Conservation (phyloP, 2,329 filamentous ascomycete genomes). For the Phoma sp. region DNA sequence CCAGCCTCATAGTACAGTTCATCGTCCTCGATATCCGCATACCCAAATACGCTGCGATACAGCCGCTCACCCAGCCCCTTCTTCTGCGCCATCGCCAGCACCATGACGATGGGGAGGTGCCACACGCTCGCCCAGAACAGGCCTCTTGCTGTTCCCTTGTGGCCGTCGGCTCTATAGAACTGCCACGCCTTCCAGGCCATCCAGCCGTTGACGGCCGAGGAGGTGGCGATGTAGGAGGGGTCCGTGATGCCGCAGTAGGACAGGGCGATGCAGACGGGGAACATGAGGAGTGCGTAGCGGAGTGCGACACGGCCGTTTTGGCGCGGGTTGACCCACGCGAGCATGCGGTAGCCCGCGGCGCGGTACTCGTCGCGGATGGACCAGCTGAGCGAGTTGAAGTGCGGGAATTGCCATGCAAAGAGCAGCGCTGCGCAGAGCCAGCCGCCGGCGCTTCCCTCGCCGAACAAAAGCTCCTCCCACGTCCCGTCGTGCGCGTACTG, state of each 20-base stretch:
- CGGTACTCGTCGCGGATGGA: conserved; percentile 89
- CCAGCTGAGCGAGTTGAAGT: conserved; percentile 95
- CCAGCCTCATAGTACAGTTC: conserved; percentile 44
- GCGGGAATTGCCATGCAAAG: conserved; percentile 97
- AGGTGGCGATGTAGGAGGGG: conserved; percentile 82
- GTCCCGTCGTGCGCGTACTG: conserved; percentile 71
- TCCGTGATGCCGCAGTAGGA: conserved; percentile 84
- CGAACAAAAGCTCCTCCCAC: conserved; percentile 79
- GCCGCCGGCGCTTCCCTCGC: conserved; percentile 73
- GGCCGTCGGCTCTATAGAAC: conserved; percentile 81
- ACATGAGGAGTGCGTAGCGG: conserved; percentile 82
- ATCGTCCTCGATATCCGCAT: conserved; percentile 38
- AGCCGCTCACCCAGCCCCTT: conserved; percentile 65
- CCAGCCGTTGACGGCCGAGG: conserved; percentile 84
- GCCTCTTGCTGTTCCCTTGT: conserved; percentile 78
- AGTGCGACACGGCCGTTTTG: conserved; percentile 87
- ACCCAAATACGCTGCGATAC: conserved; percentile 42
- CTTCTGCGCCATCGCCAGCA: conserved; percentile 90
- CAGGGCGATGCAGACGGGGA: conserved; percentile 82
- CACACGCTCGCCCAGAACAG: conserved; percentile 98
- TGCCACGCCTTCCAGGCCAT: conserved; percentile 77
- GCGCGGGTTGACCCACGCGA: conserved; percentile 85
- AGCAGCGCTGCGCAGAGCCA: conserved; percentile 87
- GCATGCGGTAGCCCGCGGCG: conserved; percentile 70
- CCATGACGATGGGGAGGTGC: conserved; percentile 89